Evolutionary conservation across 768 basidiomycete species (phyloP).

Genomic region (Tulasnella sp.): DNA sequence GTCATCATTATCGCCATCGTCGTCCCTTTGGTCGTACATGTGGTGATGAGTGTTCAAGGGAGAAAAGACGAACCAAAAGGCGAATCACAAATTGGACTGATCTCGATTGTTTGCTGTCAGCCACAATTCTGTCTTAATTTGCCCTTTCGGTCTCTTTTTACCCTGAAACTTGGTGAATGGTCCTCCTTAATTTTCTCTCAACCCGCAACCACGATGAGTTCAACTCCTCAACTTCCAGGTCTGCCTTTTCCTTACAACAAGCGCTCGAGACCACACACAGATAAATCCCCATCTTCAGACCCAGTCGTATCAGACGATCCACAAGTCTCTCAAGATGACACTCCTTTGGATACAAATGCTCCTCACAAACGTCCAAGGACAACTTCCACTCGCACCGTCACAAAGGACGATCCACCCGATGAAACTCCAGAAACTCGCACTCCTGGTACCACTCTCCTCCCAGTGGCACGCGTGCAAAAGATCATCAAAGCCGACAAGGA

Average conservation of each 20-base stretch:
- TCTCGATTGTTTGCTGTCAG: background rate
- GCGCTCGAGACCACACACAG: too few relatives aligned
- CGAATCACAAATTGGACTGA: too few relatives aligned
- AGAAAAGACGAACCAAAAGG: background rate
- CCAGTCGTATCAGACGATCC: background rate
- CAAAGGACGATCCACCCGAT: background rate
- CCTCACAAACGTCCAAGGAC: background rate
- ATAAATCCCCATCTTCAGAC: too few relatives aligned
- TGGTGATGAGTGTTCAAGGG: background rate
- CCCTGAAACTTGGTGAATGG: background rate
- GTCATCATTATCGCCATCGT: constrained; percentile 6
- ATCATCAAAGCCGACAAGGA: constrained; percentile 29
- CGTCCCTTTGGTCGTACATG: background rate
- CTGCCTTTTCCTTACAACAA: too few relatives aligned
- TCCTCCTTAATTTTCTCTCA: background rate
- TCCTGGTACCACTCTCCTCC: constrained; percentile 26
- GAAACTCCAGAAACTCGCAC: background rate
- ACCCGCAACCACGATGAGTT: background rate
- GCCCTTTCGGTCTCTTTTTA: background rate
- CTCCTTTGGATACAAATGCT: background rate
- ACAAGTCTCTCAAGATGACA: background rate
- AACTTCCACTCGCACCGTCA: background rate
- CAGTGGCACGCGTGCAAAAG: constrained; percentile 25
- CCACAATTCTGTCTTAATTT: background rate
- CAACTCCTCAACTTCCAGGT: too few relatives aligned